A percentile compares a stretch with the other conserved stretches of the same genome.
phyloP scores from a whole-genome alignment of 129 eudicot genomes.

The Kitagawia praeruptora region DNA sequence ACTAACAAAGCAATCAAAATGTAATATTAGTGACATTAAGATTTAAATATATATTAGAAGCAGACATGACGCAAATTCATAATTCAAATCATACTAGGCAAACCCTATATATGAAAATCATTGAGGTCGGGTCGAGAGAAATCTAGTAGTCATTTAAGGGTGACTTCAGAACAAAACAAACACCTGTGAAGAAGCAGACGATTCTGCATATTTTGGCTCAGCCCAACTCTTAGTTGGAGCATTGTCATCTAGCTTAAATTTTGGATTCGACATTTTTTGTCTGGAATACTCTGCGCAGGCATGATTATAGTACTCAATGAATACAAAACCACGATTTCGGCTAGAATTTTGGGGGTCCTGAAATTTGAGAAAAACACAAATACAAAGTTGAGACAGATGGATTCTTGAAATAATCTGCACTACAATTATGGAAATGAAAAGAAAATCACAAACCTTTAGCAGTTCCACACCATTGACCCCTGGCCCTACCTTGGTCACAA shows the following conservation, averaged over 20 bases:
- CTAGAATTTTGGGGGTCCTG: constrained; percentile 93
- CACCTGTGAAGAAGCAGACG: constrained; percentile 77
- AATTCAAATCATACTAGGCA: neutral
- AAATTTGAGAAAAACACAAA: neutral
- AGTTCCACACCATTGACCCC: constrained; percentile 74
- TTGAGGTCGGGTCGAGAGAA: neutral
- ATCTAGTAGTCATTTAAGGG: neutral
- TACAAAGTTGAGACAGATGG: neutral
- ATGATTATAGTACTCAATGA: constrained; percentile 89
- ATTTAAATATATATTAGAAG: neutral
- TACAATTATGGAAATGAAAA: neutral
- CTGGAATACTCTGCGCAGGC: constrained; percentile 96
- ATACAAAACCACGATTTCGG: constrained; percentile 89
- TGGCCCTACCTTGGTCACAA: constrained; percentile 74
- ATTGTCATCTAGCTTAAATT: constrained; percentile 81
- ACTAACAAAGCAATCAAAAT: neutral
- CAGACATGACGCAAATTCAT: neutral
- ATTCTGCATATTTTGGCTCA: constrained; percentile 78
- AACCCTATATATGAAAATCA: neutral
- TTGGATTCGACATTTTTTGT: constrained; percentile 69
- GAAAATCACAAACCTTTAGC: constrained; percentile 45
- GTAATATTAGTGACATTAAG: neutral
- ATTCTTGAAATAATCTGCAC: neutral
- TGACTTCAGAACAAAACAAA: neutral
- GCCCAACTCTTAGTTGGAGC: constrained; percentile 99